Evolutionary conservation across 2,329 filamentous ascomycete genomes (phyloP).

Genomic region (Leptodontidium sp.): DNA sequence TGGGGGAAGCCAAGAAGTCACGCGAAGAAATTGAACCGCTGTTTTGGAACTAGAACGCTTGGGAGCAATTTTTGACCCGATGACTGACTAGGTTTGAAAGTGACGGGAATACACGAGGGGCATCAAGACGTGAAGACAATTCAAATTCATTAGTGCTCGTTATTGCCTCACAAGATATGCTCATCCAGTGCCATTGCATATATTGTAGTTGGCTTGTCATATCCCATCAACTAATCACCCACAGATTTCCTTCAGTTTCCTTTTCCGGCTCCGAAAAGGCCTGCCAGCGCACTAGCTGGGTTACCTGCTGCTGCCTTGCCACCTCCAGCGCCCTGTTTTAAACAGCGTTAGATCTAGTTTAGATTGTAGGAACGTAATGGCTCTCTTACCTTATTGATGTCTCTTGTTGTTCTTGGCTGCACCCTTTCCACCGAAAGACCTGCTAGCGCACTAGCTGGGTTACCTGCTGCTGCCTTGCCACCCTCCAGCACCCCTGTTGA

Average conservation of each 20-base stretch:
- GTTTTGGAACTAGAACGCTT: too few species aligned
- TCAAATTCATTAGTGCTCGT: conserved; percentile 1
- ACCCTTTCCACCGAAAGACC: conserved; percentile 3
- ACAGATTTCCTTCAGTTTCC: neutral
- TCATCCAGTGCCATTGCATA: neutral
- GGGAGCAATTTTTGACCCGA: too few species aligned
- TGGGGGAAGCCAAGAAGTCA: too few species aligned
- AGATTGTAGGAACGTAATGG: neutral
- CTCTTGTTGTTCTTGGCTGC: neutral
- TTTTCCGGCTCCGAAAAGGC: conserved; percentile 20
- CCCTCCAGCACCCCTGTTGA: conserved; percentile 1
- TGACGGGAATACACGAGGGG: neutral
- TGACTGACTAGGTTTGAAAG: neutral
- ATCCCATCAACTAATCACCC: too few species aligned
- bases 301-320: neutral
- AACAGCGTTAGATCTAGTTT: neutral
- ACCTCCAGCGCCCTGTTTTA: neutral
- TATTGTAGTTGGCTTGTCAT: neutral
- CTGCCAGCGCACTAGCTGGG: conserved; percentile 17
- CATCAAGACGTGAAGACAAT: neutral
- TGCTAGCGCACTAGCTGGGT: neutral
- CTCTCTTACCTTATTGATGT: conserved; percentile 1
- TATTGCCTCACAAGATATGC: neutral
- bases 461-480: conserved; percentile 14
- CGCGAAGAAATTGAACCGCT: too few species aligned